These are phyloP conservation scores for Hypocreales sp. DNA, from an alignment of 2,329 filamentous ascomycete genomes.

Conservation along the genomic window DNA sequence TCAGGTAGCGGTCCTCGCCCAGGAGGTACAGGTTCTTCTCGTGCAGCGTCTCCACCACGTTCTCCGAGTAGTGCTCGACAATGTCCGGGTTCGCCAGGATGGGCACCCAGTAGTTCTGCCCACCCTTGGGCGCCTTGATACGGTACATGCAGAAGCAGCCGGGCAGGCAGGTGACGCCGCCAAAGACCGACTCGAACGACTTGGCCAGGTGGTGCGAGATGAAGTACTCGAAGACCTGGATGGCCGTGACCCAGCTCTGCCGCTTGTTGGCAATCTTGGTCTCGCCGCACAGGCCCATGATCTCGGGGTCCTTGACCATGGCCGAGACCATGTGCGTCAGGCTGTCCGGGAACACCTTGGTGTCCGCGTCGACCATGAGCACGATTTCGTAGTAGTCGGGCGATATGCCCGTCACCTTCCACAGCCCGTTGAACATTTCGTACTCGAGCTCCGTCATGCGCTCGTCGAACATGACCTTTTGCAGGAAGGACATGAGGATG, in stretches of 20 bases:
- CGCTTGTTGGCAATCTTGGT: slow-evolving; percentile 99
- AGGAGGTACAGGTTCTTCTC: slow-evolving; percentile 90
- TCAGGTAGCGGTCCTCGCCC: slow-evolving; percentile 88
- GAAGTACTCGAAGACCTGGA: slow-evolving; percentile 99
- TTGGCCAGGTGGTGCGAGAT: slow-evolving; percentile 96
- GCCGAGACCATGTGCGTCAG: slow-evolving; percentile 97
- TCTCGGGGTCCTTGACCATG: slow-evolving; percentile 97
- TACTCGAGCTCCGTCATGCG: slow-evolving; percentile 98
- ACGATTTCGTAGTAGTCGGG: slow-evolving; percentile 97
- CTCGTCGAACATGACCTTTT: slow-evolving; percentile 99
- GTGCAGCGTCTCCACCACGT: slow-evolving; percentile 94
- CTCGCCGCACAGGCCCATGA: slow-evolving; percentile 97
- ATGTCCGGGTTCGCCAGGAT: slow-evolving; percentile 97
- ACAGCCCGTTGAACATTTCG: slow-evolving; percentile 98
- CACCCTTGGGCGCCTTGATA: slow-evolving; percentile 97
- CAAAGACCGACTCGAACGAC: slow-evolving; percentile 95
- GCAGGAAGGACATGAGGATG: slow-evolving; percentile 96
- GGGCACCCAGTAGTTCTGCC: slow-evolving; percentile 98
- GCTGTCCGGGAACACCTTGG: slow-evolving; percentile 96
- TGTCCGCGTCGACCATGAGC: slow-evolving; percentile 98
- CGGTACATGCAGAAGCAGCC: slow-evolving; percentile 99
- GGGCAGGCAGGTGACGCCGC: slow-evolving; percentile 94
- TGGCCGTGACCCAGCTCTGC: slow-evolving; percentile 87
- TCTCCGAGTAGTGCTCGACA: slow-evolving; percentile 98
- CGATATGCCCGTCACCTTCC: slow-evolving; percentile 96